Percentiles rank a stretch among this genome's conserved stretches.
Evolutionary conservation across 1,139 yeast genomes (phyloP).

Genomic region (Yamadazyma friedrichii): DNA sequence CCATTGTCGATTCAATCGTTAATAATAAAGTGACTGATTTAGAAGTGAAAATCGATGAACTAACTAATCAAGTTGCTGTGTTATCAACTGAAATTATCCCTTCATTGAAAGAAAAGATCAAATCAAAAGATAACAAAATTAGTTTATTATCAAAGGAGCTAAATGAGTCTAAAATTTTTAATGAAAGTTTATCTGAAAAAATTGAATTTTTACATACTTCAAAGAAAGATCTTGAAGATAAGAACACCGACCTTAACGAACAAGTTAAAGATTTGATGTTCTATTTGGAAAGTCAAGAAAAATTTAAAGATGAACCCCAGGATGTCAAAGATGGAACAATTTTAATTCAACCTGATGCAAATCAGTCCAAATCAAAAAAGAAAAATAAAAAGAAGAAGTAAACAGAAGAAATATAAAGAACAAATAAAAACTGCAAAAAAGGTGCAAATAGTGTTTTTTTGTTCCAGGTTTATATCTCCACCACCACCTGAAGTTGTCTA

Average conservation of each 20-base stretch:
- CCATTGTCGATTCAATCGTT: slow-evolving; percentile 13
- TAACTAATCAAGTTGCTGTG: slow-evolving; percentile 23
- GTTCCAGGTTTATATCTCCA: no score
- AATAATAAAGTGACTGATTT: slow-evolving; percentile 23
- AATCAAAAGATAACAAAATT: slow-evolving; percentile 32
- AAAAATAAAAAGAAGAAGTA: slow-evolving; percentile 19
- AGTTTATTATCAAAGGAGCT: slow-evolving; percentile 28
- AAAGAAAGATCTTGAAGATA: slow-evolving; percentile 25
- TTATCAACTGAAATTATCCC: slow-evolving; percentile 32
- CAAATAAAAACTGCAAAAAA: no score
- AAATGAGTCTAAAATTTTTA: slow-evolving; percentile 41
- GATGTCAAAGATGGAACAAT: slow-evolving; percentile 73
- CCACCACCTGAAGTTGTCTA: not conserved
- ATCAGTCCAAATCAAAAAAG: slow-evolving; percentile 18
- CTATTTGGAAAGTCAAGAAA: slow-evolving; percentile 70
- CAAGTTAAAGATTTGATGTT: slow-evolving; percentile 84
- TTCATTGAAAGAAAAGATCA: slow-evolving; percentile 28
- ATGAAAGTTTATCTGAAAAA: slow-evolving; percentile 57
- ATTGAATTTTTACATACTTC: slow-evolving; percentile 45
- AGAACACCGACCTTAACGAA: slow-evolving; percentile 57
- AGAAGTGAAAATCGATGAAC: slow-evolving; percentile 33
- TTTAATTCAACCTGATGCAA: slow-evolving; percentile 32
- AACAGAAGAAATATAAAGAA: no score
- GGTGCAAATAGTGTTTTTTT: no score
- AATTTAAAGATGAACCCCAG: slow-evolving; percentile 65